Percentiles rank a stretch among this genome's conserved stretches.
Conservation (phyloP, 2,329 filamentous ascomycete species). For the Knufia fluminis region DNA sequence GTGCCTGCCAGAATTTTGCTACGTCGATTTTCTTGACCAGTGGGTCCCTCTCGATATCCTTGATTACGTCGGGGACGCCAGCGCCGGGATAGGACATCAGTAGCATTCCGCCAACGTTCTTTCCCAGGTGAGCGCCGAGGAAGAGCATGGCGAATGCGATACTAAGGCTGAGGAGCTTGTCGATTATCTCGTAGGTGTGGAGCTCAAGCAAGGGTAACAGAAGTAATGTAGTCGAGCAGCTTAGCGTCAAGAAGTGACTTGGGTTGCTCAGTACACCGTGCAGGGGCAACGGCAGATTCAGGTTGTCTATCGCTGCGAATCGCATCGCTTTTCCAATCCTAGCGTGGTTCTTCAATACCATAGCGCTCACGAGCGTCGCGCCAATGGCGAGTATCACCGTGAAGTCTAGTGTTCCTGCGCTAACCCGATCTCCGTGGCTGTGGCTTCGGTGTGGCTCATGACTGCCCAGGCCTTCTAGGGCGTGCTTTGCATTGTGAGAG, state of each 20-base stretch:
- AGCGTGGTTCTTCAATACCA: constrained; percentile 79
- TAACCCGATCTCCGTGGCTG: constrained; percentile 59
- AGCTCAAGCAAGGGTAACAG: constrained; percentile 73
- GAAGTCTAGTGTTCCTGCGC: constrained; percentile 68
- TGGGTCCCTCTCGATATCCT: constrained; percentile 74
- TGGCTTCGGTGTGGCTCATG: constrained; percentile 67
- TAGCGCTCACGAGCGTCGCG: constrained; percentile 76
- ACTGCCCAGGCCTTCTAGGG: constrained; percentile 59
- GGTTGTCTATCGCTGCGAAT: constrained; percentile 66
- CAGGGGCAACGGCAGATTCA: constrained; percentile 51
- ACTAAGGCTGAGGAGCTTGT: constrained; percentile 67
- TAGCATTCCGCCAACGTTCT: constrained; percentile 83
- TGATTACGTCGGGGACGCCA: constrained; percentile 64
- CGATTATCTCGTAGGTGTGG: constrained; percentile 72
- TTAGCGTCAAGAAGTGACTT: constrained; percentile 86
- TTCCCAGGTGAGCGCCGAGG: constrained; percentile 72
- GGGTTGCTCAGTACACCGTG: constrained; percentile 88
- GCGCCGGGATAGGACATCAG: constrained; percentile 72
- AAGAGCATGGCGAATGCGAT: constrained; percentile 85
- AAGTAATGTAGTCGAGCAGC: constrained; percentile 71
- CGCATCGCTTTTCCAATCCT: constrained; percentile 88
- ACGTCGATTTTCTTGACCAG: constrained; percentile 71
- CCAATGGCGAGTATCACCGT: constrained; percentile 72
- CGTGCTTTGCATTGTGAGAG: constrained; percentile 85
- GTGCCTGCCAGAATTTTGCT: constrained; percentile 96